Percentiles rank a stretch among this genome's conserved stretches.
Conservation (phyloP, 1,139 yeast genomes). For the Scheffersomyces illinoinensis region DNA sequence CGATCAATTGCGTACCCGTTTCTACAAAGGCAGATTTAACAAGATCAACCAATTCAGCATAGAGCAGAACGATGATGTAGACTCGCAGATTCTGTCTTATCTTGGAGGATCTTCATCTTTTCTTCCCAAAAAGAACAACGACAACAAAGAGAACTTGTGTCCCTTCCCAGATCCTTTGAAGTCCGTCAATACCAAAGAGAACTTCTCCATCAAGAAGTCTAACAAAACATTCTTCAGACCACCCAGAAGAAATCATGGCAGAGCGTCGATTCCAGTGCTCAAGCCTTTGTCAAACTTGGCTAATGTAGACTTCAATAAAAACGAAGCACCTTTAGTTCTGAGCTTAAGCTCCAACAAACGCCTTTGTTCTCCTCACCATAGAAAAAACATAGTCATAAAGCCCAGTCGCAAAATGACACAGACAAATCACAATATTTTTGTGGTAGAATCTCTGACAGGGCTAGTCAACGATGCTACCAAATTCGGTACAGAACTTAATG, state of each 20-base stretch:
- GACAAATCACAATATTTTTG: slow-evolving; percentile 37
- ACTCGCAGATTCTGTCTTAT: slow-evolving; percentile 27
- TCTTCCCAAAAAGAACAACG: slow-evolving; percentile 10
- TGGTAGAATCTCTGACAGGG: slow-evolving; percentile 72
- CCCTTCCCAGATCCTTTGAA: slow-evolving; percentile 32
- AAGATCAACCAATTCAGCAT: slow-evolving; percentile 12
- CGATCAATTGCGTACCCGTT: slow-evolving; percentile 48
- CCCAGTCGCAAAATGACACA: slow-evolving; percentile 43
- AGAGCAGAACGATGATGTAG: slow-evolving; percentile 27
- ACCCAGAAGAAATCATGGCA: slow-evolving; percentile 16
- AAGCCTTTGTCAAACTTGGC: slow-evolving; percentile 28
- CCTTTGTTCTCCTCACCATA: slow-evolving; percentile 46
- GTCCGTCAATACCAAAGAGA: slow-evolving; percentile 18
- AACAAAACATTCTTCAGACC: slow-evolving; percentile 22
- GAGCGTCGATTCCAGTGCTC: slow-evolving; percentile 28
- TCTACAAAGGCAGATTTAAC: slow-evolving; percentile 40
- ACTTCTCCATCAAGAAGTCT: slow-evolving; percentile 24
- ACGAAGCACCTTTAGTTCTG: slow-evolving; percentile 2
- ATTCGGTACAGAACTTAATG: slow-evolving; percentile 74
- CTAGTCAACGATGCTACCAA: slow-evolving; percentile 68
- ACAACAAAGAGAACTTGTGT: slow-evolving; percentile 37
- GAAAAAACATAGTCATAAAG: slow-evolving; percentile 25
- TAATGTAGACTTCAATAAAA: slow-evolving; percentile 18
- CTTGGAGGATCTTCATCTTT: slow-evolving; percentile 14
- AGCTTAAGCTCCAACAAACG: slow-evolving; percentile 30